Evolutionary conservation across 2,329 filamentous ascomycete genomes (phyloP).

Genomic region (Graphiopsis chlorocephala): DNA sequence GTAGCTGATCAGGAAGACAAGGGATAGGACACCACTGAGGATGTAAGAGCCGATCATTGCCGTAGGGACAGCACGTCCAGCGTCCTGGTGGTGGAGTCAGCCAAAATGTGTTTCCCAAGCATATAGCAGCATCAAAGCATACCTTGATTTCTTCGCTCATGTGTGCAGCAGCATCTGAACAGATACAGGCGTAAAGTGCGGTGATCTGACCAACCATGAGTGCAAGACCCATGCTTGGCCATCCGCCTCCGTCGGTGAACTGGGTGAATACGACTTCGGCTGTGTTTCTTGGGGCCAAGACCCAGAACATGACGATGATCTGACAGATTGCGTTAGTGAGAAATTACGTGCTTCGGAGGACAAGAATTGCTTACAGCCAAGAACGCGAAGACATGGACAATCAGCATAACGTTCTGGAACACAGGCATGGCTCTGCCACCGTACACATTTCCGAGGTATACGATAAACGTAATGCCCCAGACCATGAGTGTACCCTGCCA

Average conservation of each 20-base stretch:
- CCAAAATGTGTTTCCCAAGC: neutral
- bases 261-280: constrained; percentile 35
- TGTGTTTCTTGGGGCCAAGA: constrained; percentile 28
- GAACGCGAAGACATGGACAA: constrained; percentile 40
- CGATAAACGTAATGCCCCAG: constrained; percentile 44
- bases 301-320: constrained; percentile 39
- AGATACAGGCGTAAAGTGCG: constrained; percentile 26
- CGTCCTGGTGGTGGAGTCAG: constrained; percentile 12
- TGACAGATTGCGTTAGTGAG: neutral
- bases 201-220: constrained; percentile 35
- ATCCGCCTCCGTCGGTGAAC: constrained; percentile 40
- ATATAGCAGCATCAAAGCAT: constrained; percentile 4
- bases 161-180: constrained; percentile 31
- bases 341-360: neutral
- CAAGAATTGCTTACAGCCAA: constrained; percentile 31
- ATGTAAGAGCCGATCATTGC: constrained; percentile 19
- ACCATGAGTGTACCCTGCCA: constrained; percentile 53
- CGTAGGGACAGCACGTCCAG: constrained; percentile 18
- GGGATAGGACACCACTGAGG: constrained; percentile 17
- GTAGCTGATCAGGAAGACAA: constrained; percentile 24
- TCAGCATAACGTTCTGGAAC: constrained; percentile 39
- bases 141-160: constrained; percentile 34
- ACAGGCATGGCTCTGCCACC: constrained; percentile 35
- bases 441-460: constrained; percentile 43
- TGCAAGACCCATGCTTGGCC: constrained; percentile 33